Conservation (phyloP, 257 asterid genomes). For the Hygrophila difformis region DNA sequence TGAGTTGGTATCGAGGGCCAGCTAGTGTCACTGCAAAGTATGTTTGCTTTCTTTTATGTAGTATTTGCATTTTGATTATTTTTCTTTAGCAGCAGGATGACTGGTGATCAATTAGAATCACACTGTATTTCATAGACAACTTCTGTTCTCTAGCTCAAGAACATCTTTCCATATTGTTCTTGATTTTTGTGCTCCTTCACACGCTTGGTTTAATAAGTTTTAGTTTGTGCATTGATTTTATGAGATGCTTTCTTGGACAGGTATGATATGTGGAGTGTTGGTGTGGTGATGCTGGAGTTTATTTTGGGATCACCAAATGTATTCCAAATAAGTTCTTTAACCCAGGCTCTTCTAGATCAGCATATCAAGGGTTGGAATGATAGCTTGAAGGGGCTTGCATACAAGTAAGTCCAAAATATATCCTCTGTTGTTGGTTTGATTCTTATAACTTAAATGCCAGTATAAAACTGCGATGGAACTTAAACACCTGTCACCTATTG, state of each 20-base stretch:
- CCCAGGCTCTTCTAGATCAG: conserved; percentile 83
- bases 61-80: conserved; percentile 5
- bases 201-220: too few species aligned
- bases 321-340: conserved; percentile 71
- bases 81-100: conserved; percentile 13
- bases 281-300: conserved; percentile 85
- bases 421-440: too few species aligned
- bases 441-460: too few species aligned
- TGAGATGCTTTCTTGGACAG: conserved; percentile 30
- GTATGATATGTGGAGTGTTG: conserved; percentile 99
- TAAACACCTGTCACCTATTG: too few species aligned
- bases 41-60: conserved; percentile 21
- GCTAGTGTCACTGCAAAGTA: conserved; percentile 62
- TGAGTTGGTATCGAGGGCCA: conserved; percentile 75
- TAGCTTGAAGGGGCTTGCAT: conserved; percentile 84
- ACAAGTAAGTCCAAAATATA: conserved; percentile 54
- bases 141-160: too few species aligned
- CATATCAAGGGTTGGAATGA: conserved; percentile 93
- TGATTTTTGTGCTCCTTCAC: too few species aligned
- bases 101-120: not conserved
- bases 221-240: conserved; percentile 17
- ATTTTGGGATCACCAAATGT: conserved; percentile 92
- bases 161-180: too few species aligned
- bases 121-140: too few species aligned
- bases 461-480: too few species aligned